Percentiles rank a stretch among this genome's conserved stretches.
Conservation (phyloP, 164 flowering plant species). For the Vitis vinifera region DNA sequence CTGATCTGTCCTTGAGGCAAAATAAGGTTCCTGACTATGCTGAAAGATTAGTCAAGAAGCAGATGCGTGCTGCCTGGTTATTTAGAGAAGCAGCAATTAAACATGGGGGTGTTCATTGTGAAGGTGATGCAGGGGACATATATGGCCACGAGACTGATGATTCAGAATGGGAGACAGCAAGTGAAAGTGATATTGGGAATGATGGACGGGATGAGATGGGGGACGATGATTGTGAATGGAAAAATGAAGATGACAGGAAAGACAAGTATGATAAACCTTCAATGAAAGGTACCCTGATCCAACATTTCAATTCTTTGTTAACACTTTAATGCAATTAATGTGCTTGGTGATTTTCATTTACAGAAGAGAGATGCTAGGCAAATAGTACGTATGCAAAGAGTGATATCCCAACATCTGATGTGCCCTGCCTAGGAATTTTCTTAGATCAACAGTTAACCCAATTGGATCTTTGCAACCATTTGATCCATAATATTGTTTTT, state of each 20-base stretch:
- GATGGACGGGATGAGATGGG: slow-evolving; percentile 72
- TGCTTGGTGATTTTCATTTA: neutral
- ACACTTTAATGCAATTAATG: no score
- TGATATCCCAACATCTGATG: neutral
- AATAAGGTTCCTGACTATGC: slow-evolving; percentile 99
- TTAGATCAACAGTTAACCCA: neutral
- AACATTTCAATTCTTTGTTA: neutral
- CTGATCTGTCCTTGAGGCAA: slow-evolving; percentile 81
- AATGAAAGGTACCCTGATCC: slow-evolving; percentile 53
- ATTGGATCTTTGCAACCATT: neutral
- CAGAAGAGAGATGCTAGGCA: neutral
- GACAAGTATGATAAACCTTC: slow-evolving; percentile 60
- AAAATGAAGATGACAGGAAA: slow-evolving; percentile 61
- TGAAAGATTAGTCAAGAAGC: slow-evolving; percentile 91
- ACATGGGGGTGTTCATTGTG: slow-evolving; percentile 79
- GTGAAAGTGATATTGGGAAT: slow-evolving; percentile 93
- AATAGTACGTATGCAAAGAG: neutral
- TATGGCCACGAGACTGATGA: slow-evolving; percentile 83
- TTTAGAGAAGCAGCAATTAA: slow-evolving; percentile 90
- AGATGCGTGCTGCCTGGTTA: slow-evolving; percentile 98
- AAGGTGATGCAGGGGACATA: slow-evolving; percentile 61
- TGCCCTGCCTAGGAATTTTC: neutral
- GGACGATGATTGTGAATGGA: slow-evolving; percentile 68
- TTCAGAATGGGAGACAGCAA: slow-evolving; percentile 99
- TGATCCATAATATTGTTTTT: neutral